phyloP scores from a whole-genome alignment of 306 rosid species.

The Lathyrus sativus region DNA sequence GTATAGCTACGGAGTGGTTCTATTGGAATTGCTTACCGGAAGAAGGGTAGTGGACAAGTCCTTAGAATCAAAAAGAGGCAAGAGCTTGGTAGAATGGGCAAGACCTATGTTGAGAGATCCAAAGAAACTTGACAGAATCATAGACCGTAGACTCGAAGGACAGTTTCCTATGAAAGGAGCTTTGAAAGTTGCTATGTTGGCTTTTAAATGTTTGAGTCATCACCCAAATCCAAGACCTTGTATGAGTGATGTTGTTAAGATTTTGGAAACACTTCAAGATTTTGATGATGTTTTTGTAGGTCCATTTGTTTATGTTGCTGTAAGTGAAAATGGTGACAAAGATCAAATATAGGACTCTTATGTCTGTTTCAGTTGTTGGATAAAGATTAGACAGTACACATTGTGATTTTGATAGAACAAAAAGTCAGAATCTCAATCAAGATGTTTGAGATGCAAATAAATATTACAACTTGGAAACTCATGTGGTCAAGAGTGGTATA shows the following conservation, averaged over 20 bases:
- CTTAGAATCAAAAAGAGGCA: constrained; percentile 40
- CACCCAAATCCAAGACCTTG: constrained; percentile 65
- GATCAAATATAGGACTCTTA: constrained; percentile 28
- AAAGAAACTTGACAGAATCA: constrained; percentile 45
- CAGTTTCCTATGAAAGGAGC: constrained; percentile 65
- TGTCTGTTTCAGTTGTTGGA: background rate
- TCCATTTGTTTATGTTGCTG: constrained; percentile 77
- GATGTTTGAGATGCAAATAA: background rate
- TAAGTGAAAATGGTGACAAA: constrained; percentile 37
- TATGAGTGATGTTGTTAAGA: constrained; percentile 63
- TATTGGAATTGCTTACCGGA: constrained; percentile 78
- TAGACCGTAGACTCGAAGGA: constrained; percentile 68
- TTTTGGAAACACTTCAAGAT: constrained; percentile 64
- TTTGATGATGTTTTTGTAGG: constrained; percentile 50
- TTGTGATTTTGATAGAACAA: background rate
- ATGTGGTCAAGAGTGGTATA: constrained; percentile 18
- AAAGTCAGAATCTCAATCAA: background rate
- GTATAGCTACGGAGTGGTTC: constrained; percentile 82
- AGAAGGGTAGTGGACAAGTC: constrained; percentile 62
- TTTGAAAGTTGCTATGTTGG: constrained; percentile 57
- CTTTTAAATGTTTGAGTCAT: constrained; percentile 68
- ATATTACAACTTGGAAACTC: constrained; percentile 15
- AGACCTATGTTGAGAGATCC: constrained; percentile 68
- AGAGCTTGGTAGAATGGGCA: constrained; percentile 79
- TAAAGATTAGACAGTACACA: background rate